Conservation (phyloP, 148 eudicot species). For the Rhododendron mucronatum region DNA sequence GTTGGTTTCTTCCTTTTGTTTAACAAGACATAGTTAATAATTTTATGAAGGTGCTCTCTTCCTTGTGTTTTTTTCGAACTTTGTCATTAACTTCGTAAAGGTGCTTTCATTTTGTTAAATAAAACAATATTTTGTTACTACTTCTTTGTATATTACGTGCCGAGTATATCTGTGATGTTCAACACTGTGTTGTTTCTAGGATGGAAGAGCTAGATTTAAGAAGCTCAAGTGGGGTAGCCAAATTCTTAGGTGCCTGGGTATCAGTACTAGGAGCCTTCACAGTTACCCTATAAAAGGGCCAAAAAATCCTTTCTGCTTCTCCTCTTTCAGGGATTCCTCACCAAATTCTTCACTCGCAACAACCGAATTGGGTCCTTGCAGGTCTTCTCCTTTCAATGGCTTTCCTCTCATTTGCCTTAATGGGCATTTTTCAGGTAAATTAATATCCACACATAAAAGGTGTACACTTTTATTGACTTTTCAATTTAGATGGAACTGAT, state of each 20-base stretch:
- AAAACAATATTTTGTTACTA: neutral
- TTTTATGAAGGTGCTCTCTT: neutral
- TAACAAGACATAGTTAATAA: neutral
- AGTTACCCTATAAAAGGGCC: slow-evolving; percentile 32
- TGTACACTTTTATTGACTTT: neutral
- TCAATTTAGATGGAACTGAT: neutral
- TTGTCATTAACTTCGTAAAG: neutral
- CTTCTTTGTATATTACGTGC: neutral
- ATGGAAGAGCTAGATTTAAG: slow-evolving; percentile 29
- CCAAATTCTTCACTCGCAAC: neutral
- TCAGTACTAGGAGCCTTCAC: slow-evolving; percentile 34
- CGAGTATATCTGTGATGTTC: neutral
- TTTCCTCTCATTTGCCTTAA: neutral
- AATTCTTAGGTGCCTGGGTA: slow-evolving; percentile 25
- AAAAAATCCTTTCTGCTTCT: neutral
- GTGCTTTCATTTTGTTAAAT: neutral
- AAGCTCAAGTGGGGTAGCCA: slow-evolving; percentile 23
- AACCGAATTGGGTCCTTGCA: neutral
- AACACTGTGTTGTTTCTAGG: neutral
- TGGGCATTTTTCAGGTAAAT: neutral
- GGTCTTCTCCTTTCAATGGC: neutral
- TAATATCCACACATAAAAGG: neutral
- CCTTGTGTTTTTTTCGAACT: neutral
- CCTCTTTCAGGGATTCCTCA: neutral
- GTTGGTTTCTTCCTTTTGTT: neutral